Percentiles rank a stretch among this genome's conserved stretches.
Conservation (phyloP, 805 yeast species). For the Candida chauliodis region DNA sequence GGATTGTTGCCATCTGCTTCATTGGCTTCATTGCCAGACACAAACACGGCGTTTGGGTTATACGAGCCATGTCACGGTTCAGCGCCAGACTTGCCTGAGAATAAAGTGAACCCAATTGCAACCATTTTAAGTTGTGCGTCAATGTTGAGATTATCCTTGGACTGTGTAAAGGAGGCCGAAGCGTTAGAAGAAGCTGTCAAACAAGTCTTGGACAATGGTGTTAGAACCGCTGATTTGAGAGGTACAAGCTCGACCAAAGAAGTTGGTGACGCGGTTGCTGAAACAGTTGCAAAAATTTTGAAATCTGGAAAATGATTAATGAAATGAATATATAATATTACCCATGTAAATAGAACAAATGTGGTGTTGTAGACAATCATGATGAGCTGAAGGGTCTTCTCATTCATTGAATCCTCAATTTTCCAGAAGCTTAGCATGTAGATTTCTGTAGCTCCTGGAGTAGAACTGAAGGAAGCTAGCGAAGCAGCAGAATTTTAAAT, state of each 20-base stretch:
- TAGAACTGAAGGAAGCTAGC: no score
- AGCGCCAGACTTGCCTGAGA: slow-evolving; percentile 87
- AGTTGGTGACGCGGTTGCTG: slow-evolving; percentile 92
- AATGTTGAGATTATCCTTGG: slow-evolving; percentile 92
- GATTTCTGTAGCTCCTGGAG: no score
- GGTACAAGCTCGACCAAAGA: slow-evolving; percentile 82
- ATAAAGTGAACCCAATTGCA: slow-evolving; percentile 93
- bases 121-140: slow-evolving; percentile 93
- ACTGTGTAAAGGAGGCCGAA: slow-evolving; percentile 77
- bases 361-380: no score
- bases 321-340: no score
- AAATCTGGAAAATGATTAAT: slow-evolving; percentile 3
- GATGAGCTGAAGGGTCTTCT: no score
- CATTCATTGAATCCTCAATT: no score
- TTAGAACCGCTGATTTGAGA: slow-evolving; percentile 89
- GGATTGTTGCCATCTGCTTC: slow-evolving; percentile 97
- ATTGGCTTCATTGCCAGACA: slow-evolving; percentile 93
- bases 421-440: no score
- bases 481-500: no score
- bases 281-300: slow-evolving; percentile 59
- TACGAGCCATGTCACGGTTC: slow-evolving; percentile 99
- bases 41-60: slow-evolving; percentile 89
- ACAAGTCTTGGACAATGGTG: slow-evolving; percentile 72
- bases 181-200: slow-evolving; percentile 88
- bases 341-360: no score